These are phyloP conservation scores for Chlorella ohadii DNA, from an alignment of 139 green algal species.

Conservation along the genomic window DNA sequence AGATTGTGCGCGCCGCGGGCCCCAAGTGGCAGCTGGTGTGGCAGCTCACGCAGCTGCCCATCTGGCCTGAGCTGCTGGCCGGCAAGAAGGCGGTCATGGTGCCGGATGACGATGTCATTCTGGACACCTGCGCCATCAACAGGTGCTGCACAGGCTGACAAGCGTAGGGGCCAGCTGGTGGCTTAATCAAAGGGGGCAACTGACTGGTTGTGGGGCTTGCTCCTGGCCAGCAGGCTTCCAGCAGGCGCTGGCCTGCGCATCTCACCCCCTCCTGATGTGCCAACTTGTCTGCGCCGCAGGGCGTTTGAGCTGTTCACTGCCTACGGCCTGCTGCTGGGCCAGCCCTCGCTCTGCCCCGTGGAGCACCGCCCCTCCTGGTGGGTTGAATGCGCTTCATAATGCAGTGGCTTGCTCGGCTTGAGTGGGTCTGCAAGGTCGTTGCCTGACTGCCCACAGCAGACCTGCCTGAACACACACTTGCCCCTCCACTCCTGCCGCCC, in stretches of 20 bases:
- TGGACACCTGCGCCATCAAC: conserved; percentile 45
- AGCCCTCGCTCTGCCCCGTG: conserved; percentile 21
- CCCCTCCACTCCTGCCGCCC: too few species aligned
- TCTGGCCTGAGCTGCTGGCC: background rate
- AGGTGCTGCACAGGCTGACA: background rate
- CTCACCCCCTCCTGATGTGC: background rate
- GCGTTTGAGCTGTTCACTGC: conserved; percentile 48
- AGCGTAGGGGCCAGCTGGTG: background rate
- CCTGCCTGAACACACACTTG: too few species aligned
- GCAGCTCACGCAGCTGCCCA: conserved; percentile 1
- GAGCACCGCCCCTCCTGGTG: conserved; percentile 11
- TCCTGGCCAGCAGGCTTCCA: too few species aligned
- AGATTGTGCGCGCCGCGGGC: background rate
- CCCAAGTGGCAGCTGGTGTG: conserved; percentile 43
- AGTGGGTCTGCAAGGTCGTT: too few species aligned
- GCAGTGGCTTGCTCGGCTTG: too few species aligned
- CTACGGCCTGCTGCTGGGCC: conserved; percentile 46
- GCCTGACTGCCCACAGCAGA: too few species aligned
- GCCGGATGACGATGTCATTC: conserved; percentile 34
- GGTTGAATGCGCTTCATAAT: too few species aligned
- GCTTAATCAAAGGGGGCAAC: background rate
- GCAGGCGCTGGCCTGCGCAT: too few species aligned
- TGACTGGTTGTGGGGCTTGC: background rate
- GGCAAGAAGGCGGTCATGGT: conserved; percentile 41
- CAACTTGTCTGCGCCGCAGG: background rate